A percentile compares a stretch with the other conserved stretches of the same genome.
Evolutionary conservation across 352 stramenopile genomes (phyloP).

Genomic region (Phytophthora palmivora): DNA sequence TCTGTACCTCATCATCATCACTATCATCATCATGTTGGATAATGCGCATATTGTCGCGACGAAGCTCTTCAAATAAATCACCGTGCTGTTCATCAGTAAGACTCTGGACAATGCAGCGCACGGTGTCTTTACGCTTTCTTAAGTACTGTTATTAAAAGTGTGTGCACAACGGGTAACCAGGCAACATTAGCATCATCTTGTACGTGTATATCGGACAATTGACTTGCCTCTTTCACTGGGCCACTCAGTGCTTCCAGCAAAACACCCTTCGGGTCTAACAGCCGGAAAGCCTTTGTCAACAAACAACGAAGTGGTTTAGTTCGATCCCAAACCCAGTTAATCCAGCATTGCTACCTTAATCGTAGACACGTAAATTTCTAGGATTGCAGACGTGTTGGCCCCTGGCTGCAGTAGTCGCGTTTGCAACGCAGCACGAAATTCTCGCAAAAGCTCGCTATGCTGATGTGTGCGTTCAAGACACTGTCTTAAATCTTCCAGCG

Average conservation of each 20-base stretch:
- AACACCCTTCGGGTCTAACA: constrained; percentile 93
- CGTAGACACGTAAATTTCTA: constrained; percentile 98
- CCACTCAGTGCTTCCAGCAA: constrained; percentile 88
- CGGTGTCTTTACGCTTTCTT: constrained; percentile 93
- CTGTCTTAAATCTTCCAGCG: constrained; percentile 69
- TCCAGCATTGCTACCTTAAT: constrained; percentile 84
- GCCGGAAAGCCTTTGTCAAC: constrained; percentile 76
- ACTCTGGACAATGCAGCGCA: constrained; percentile 96
- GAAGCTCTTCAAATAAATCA: constrained; percentile 96
- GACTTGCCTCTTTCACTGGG: constrained; percentile 69
- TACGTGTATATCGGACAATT: too few relatives aligned
- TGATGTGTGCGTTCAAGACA: constrained; percentile 90
- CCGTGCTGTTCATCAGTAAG: constrained; percentile 91
- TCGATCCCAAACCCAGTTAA: not conserved
- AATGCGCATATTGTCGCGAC: constrained; percentile 90
- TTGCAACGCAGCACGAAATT: constrained; percentile 81
- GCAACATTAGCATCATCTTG: too few relatives aligned
- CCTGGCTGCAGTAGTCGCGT: constrained; percentile 95
- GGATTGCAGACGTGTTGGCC: constrained; percentile 95
- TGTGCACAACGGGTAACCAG: too few relatives aligned
- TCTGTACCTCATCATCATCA: constrained; percentile 91
- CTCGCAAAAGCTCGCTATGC: constrained; percentile 77
- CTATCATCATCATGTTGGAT: constrained; percentile 94
- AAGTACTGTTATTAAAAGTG: constrained; percentile 86
- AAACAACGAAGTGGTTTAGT: not conserved